Evolutionary conservation across 2,329 filamentous ascomycete species (phyloP), one percentile per base, ranked within the genome.

Genomic region (Venturia pyrina): DNA sequence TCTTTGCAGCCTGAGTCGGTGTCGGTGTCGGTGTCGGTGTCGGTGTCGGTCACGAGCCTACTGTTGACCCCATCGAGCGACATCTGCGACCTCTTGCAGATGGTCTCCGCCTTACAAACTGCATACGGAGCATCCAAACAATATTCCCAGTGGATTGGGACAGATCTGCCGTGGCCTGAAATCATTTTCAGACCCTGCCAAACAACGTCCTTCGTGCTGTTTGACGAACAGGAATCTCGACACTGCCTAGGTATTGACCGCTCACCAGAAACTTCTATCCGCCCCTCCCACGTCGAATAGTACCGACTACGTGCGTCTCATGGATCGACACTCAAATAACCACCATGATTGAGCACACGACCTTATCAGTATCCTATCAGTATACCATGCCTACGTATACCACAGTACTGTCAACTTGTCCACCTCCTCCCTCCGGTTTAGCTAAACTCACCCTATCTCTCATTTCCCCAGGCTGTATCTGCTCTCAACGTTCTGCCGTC

Each of bases 391-490:
- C 76, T 50, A 70, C 63, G 5, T 72, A 77, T 3, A 10, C 5
- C 10, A 24, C 46, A 48, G 19, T 62, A 70, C 73, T 1, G 71
- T 79, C 69, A 70, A 70, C 4, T 70, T 79, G 15, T 73, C 73
- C 0, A 71, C 68, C 1, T 68, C 71, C 10, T 69, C 68, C 4
- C 71, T 80, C 7, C 79, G 78, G 1, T n/a, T n/a, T n/a, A n/a
- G n/a, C n/a, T n/a, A n/a, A n/a, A n/a, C n/a, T n/a, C n/a, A n/a
- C n/a, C n/a, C n/a, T n/a, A n/a, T n/a, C n/a, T n/a, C n/a, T n/a
- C n/a, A n/a, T n/a, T n/a, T 83, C 10, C 79, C 74, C 65, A 74
- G 40, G 40, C 40, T 43, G 40, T 75, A 28, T 79, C 78, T n/a
- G 79, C 80, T 66, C 74, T 80, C 32, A 69, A 71, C 13, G 70